A percentile compares a stretch with the other conserved stretches of the same genome.
These are phyloP conservation scores for Eimeria nieschulzi DNA, from an alignment of 169 alveolate species.

Conservation along the genomic window DNA sequence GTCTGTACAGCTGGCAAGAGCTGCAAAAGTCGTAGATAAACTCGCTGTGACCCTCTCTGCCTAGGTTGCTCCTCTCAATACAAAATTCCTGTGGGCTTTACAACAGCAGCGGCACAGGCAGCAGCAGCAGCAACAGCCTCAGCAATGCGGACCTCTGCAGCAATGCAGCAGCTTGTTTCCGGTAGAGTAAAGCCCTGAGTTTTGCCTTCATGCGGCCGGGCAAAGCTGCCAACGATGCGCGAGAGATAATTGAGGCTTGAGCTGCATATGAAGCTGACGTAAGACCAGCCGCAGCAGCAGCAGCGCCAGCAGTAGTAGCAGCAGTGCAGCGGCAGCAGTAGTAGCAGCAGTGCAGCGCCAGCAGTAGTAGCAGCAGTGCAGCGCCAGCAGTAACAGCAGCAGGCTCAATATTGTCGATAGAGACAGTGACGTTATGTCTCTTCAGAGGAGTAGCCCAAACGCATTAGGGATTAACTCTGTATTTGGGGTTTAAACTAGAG, in stretches of 20 bases:
- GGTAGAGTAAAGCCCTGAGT: not conserved
- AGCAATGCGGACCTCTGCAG: constrained; percentile 22
- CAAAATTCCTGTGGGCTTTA: not conserved
- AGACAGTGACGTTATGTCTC: not conserved
- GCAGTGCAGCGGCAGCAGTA: not conserved
- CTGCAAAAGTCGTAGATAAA: no score
- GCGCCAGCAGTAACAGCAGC: not conserved
- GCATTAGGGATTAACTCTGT: not conserved
- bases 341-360: no score
- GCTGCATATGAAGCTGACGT: not conserved
- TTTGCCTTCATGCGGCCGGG: constrained; percentile 1
- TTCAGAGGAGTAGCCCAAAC: not conserved
- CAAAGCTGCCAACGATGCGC: not conserved
- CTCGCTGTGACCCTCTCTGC: no score
- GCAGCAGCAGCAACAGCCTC: constrained; percentile 14
- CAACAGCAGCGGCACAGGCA: not conserved
- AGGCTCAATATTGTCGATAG: not conserved
- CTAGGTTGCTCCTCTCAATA: no score
- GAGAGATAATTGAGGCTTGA: not conserved
- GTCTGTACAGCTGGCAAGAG: no score
- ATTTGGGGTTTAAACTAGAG: no score
- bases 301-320: constrained; percentile 17
- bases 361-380: not conserved
- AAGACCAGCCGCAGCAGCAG: constrained; percentile 19
- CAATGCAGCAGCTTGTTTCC: not conserved